Base-by-base conservation (phyloP, 192 early-diverging fungal species). In the Coemansia sp. region DNA sequence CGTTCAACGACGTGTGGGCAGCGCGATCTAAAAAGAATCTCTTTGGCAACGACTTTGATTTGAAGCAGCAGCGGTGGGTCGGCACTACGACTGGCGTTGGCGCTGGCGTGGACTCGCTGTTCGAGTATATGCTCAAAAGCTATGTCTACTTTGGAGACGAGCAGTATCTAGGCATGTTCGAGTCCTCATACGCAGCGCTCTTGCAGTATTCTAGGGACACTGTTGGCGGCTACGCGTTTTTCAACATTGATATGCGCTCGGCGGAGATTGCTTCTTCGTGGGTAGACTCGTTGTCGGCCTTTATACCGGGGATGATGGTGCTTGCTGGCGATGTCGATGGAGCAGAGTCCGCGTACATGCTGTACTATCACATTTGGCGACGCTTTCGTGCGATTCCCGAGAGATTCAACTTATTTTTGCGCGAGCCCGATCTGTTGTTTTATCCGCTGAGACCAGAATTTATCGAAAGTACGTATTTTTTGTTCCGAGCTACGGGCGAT, bases 401-500 rank as follows among this genome's bases (percentile, higher is more conserved):
- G 73, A 74, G 93, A 24, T 98, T 93, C 74, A 90, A 98, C 70
- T 90, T 93, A 80, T 73, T 85, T 41, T 52, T 84, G 10, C 85
- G 89, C 71, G 81, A 81, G 16, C 84, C 90, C 2, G 88, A 88
- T 52, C 88, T 96, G 6, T 65, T 75, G 7, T 85, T 85, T 40
- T 99, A 99, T 67, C 94, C 95, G 2, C 79, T 98, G 41, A 84
- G 97, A 3, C 97, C 97, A 12, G 97, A 99, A 70, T 93, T 98
- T 76, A 87, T 95, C 12, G 97, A 99, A 78, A 95, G 92, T 18
- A 97, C 92, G 12, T 99, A 97, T 70, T 90, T 94, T 79, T 73
- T 98, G 38, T 98, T 97, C 76, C 87, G 85, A 58, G 97, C 97
- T 2, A 99, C 97, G 0, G 81, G 84, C 24, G 91, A 99, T 72